phyloP scores from a whole-genome alignment of 768 basidiomycete species.

The Gautieria morchelliformis region DNA sequence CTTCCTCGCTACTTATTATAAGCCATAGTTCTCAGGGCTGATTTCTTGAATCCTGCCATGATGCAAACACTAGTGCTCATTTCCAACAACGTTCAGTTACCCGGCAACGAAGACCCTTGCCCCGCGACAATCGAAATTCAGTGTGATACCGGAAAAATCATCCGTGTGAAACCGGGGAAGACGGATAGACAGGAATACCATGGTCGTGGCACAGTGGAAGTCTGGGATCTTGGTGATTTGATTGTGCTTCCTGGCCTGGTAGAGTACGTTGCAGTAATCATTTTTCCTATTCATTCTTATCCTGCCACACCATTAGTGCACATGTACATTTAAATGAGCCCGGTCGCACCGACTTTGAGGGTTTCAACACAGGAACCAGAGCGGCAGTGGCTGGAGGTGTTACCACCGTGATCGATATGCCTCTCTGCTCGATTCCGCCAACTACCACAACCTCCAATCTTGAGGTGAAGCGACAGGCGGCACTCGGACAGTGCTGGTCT shows the following conservation, averaged over 20 bases:
- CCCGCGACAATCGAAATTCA: slow-evolving; percentile 52
- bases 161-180: slow-evolving; percentile 31
- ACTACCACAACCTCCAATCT: slow-evolving; percentile 82
- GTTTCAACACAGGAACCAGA: slow-evolving; percentile 82
- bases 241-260: too few species aligned
- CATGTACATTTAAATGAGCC: too few species aligned
- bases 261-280: too few species aligned
- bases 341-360: too few species aligned
- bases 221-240: slow-evolving; percentile 53
- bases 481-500: slow-evolving; percentile 63
- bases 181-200: slow-evolving; percentile 23
- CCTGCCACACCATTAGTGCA: slow-evolving; percentile 35
- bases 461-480: slow-evolving; percentile 57
- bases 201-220: slow-evolving; percentile 21
- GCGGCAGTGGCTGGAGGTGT: slow-evolving; percentile 91
- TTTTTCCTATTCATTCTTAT: slow-evolving; percentile 5
- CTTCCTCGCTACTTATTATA: too few species aligned
- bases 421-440: slow-evolving; percentile 92
- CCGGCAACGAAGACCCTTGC: slow-evolving; percentile 33
- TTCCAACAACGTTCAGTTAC: slow-evolving; percentile 49
- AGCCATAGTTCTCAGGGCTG: too few species aligned
- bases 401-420: slow-evolving; percentile 97
- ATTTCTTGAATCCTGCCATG: too few species aligned
- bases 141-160: slow-evolving; percentile 48
- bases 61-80: too few species aligned